A percentile compares a stretch with the other conserved stretches of the same genome.
These are phyloP conservation scores for Beauveria sp. DNA, from an alignment of 2,329 filamentous ascomycete species.

Conservation along the genomic window DNA sequence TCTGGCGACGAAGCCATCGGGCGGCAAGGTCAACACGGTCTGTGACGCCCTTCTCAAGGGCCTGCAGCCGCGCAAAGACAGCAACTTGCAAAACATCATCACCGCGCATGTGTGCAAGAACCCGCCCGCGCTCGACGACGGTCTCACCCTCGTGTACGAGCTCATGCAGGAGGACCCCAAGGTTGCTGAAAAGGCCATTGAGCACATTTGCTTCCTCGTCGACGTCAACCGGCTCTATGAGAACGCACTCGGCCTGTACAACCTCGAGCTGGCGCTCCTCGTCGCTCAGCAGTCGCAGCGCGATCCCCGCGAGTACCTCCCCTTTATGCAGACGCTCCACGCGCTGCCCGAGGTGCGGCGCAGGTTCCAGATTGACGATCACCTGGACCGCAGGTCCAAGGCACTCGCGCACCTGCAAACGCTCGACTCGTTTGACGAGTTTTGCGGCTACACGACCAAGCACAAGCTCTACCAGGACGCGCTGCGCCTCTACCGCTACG, in stretches of 20 bases:
- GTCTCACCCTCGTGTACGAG: constrained; percentile 68
- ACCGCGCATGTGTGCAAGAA: constrained; percentile 91
- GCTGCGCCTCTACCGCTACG: constrained; percentile 77
- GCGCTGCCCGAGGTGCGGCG: constrained; percentile 62
- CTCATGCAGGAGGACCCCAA: constrained; percentile 61
- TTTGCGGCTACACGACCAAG: constrained; percentile 69
- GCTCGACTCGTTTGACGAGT: constrained; percentile 67
- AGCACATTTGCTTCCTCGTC: constrained; percentile 95
- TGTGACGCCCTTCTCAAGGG: constrained; percentile 75
- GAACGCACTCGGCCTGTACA: constrained; percentile 80
- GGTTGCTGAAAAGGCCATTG: constrained; percentile 79
- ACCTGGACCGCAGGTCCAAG: constrained; percentile 68
- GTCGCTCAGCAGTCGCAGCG: constrained; percentile 95
- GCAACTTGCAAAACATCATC: constrained; percentile 82
- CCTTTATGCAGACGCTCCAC: constrained; percentile 85
- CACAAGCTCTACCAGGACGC: constrained; percentile 73
- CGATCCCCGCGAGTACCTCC: constrained; percentile 90
- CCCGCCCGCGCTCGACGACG: constrained; percentile 83
- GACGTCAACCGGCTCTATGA: constrained; percentile 91
- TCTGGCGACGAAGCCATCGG: constrained; percentile 14
- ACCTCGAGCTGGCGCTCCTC: constrained; percentile 80
- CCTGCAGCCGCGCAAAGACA: constrained; percentile 52
- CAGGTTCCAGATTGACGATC: constrained; percentile 80
- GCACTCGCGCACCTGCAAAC: constrained; percentile 70
- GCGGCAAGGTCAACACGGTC: constrained; percentile 72